phyloP scores from a whole-genome alignment of 352 stramenopile species.

The Pythium biforme region DNA sequence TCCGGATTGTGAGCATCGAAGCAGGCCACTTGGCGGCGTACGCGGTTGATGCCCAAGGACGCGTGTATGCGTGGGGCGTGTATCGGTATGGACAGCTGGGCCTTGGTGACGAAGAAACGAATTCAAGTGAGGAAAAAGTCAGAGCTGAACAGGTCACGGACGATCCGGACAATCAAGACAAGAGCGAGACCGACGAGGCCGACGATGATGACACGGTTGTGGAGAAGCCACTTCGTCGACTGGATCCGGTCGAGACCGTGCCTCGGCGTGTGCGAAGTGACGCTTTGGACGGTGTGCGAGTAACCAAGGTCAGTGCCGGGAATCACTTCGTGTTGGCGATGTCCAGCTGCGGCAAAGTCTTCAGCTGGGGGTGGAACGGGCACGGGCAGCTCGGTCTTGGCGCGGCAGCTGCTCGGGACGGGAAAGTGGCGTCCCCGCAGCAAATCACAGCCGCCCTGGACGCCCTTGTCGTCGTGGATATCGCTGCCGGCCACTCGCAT shows the following conservation, averaged over 20 bases:
- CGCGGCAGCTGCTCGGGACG: not conserved
- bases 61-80: constrained; percentile 58
- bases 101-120: constrained; percentile 25
- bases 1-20: constrained; percentile 38
- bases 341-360: constrained; percentile 36
- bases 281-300: constrained; percentile 11
- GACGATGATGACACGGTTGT: constrained; percentile 1
- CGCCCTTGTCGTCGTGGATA: constrained; percentile 35
- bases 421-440: constrained; percentile 23
- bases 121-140: not conserved
- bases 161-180: not conserved
- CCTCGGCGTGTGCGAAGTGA: constrained; percentile 9
- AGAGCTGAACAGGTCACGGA: not conserved
- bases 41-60: constrained; percentile 47
- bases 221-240: not conserved
- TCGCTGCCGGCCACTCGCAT: constrained; percentile 53
- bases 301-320: constrained; percentile 51
- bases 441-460: constrained; percentile 30
- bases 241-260: constrained; percentile 14
- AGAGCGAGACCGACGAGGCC: not conserved
- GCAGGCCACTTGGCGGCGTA: constrained; percentile 57
- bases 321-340: constrained; percentile 67
- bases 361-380: constrained; percentile 56
- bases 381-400: constrained; percentile 66
- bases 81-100: constrained; percentile 60